phyloP scores from a whole-genome alignment of 73 alveolate genomes.

The Paramecium sexaurelia region DNA sequence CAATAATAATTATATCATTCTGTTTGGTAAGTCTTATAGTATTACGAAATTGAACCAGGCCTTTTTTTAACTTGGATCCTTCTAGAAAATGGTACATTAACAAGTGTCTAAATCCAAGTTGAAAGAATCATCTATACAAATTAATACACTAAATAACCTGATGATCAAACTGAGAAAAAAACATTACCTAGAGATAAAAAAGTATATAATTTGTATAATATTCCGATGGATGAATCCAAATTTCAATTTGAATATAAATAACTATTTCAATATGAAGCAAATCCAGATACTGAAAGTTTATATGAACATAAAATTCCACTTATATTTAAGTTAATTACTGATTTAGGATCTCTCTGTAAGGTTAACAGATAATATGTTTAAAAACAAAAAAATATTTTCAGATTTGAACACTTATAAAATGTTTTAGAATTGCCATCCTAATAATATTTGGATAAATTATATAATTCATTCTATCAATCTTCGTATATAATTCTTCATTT shows the following conservation, averaged over 20 bases:
- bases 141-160: conserved; percentile 67
- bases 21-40: conserved; percentile 58
- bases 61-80: conserved; percentile 73
- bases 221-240: conserved; percentile 84
- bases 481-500: neutral
- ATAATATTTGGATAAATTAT: neutral
- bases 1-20: neutral
- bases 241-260: conserved; percentile 79
- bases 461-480: neutral
- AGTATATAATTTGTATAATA: conserved; percentile 81
- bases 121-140: conserved; percentile 75
- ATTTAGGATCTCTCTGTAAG: conserved; percentile 83
- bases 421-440: conserved; percentile 1
- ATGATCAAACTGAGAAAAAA: conserved; percentile 79
- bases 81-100: conserved; percentile 66
- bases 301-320: conserved; percentile 95
- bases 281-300: conserved; percentile 93
- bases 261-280: conserved; percentile 76
- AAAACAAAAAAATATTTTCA: conserved; percentile 30
- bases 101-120: conserved; percentile 69
- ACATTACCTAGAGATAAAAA: conserved; percentile 92
- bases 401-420: conserved; percentile 58
- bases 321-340: conserved; percentile 81
- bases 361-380: conserved; percentile 70
- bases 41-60: conserved; percentile 69